A percentile compares a stretch with the other conserved stretches of the same genome.
Conservation (phyloP, 2,329 filamentous ascomycete genomes). For the Venturia carpophila region DNA sequence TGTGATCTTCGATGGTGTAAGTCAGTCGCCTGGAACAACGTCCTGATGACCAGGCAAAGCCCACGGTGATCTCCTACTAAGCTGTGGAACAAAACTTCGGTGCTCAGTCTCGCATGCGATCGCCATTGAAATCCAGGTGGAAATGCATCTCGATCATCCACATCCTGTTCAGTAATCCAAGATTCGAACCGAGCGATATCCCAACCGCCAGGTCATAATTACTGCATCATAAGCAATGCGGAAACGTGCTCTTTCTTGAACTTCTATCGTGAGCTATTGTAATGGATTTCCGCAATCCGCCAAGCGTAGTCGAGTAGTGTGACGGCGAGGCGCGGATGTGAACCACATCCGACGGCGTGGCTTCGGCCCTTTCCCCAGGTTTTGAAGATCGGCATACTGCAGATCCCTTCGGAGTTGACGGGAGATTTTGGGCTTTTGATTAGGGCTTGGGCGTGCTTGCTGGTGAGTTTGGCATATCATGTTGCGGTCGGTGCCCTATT, state of each 20-base stretch:
- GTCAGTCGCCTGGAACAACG: too few species aligned
- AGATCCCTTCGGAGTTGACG: background rate
- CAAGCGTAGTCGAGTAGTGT: background rate
- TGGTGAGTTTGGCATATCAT: background rate
- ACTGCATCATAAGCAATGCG: background rate
- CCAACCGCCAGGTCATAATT: background rate
- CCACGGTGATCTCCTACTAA: too few species aligned
- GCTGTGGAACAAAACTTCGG: too few species aligned
- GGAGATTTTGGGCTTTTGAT: background rate
- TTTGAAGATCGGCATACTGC: background rate
- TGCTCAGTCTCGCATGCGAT: too few species aligned
- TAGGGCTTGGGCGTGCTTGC: background rate
- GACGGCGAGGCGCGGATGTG: background rate
- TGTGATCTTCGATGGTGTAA: too few species aligned
- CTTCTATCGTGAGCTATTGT: background rate
- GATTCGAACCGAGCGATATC: background rate
- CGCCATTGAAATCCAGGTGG: too few species aligned
- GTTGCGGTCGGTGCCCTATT: background rate
- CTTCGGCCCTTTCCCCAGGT: conserved; percentile 5
- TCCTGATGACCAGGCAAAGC: too few species aligned
- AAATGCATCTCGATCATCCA: too few species aligned
- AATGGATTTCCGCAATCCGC: background rate
- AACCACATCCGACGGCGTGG: background rate
- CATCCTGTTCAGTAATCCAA: too few species aligned
- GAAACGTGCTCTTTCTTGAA: background rate